phyloP scores from a whole-genome alignment of 768 basidiomycete genomes.

The Auriscalpium orientale region DNA sequence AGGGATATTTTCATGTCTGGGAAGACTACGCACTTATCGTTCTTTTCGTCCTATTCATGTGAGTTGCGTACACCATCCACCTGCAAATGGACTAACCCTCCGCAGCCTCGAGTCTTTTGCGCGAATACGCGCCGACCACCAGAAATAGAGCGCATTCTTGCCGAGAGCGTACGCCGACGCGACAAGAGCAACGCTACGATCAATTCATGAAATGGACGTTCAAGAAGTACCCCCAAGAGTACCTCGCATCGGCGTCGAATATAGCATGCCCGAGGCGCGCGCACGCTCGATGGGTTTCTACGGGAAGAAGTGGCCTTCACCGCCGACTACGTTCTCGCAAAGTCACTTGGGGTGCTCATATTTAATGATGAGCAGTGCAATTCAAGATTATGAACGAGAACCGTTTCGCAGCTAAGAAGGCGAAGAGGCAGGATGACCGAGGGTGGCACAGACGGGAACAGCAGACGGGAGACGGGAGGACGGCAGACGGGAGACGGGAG shows the following conservation, averaged over 20 bases:
- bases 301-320: conserved; percentile 79
- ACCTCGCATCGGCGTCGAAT: conserved; percentile 70
- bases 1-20: conserved; percentile 84
- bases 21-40: conserved; percentile 80
- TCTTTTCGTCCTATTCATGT: conserved; percentile 85
- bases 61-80: conserved; percentile 23
- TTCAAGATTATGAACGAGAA: too few species aligned
- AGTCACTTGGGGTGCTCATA: too few species aligned
- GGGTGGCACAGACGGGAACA: too few species aligned
- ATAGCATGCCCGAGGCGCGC: conserved; percentile 76
- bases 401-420: too few species aligned
- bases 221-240: conserved; percentile 65
- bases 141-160: conserved; percentile 1
- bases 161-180: conserved; percentile 6
- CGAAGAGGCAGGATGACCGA: too few species aligned
- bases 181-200: conserved; percentile 50
- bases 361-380: too few species aligned
- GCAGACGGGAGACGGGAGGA: too few species aligned
- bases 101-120: conserved; percentile 78
- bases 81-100: conserved; percentile 2
- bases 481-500: too few species aligned
- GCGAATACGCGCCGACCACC: conserved; percentile 56
- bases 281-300: conserved; percentile 76
- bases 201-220: conserved; percentile 87
- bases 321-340: too few species aligned